These are phyloP conservation scores for Daldinia loculata DNA, from an alignment of 495 filamentous ascomycete genomes.

Conservation along the genomic window DNA sequence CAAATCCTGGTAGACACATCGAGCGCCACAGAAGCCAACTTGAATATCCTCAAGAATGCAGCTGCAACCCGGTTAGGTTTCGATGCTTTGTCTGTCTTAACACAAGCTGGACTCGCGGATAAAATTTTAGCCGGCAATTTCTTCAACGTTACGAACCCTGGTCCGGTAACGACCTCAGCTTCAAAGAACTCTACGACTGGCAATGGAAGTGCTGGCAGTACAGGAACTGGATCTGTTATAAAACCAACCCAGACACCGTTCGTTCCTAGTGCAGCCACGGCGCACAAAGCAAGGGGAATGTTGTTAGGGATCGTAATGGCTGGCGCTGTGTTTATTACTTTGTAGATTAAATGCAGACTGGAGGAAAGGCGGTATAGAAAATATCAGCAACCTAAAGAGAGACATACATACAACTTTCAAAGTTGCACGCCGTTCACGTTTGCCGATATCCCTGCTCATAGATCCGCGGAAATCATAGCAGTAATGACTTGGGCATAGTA, in stretches of 20 bases:
- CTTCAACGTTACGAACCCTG: conserved; percentile 56
- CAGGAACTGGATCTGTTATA: conserved; percentile 18
- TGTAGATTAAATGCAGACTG: conserved; percentile 29
- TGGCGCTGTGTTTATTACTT: conserved; percentile 31
- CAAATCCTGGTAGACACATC: conserved; percentile 54
- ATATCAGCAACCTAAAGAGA: conserved; percentile 13
- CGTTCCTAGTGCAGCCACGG: conserved; percentile 18
- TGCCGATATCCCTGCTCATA: conserved; percentile 25
- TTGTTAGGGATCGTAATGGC: conserved; percentile 32
- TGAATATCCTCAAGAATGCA: conserved; percentile 42
- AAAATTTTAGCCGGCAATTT: conserved; percentile 55
- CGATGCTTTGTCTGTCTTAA: conserved; percentile 42
- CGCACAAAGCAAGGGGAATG: conserved; percentile 35
- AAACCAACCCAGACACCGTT: conserved; percentile 25
- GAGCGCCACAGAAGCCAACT: conserved; percentile 33
- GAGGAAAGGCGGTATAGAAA: conserved; percentile 12
- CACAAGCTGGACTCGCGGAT: conserved; percentile 43
- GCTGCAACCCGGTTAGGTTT: conserved; percentile 47
- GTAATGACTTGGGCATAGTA: conserved; percentile 17
- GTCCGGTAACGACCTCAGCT: conserved; percentile 37
- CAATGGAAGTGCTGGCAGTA: conserved; percentile 16
- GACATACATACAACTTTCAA: conserved; percentile 8
- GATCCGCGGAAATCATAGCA: conserved; percentile 28
- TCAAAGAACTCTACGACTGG: conserved; percentile 32
- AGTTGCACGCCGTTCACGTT: background rate